Conservation (phyloP, 2,329 filamentous ascomycete genomes). For the Pseudogymnoascus sp. region DNA sequence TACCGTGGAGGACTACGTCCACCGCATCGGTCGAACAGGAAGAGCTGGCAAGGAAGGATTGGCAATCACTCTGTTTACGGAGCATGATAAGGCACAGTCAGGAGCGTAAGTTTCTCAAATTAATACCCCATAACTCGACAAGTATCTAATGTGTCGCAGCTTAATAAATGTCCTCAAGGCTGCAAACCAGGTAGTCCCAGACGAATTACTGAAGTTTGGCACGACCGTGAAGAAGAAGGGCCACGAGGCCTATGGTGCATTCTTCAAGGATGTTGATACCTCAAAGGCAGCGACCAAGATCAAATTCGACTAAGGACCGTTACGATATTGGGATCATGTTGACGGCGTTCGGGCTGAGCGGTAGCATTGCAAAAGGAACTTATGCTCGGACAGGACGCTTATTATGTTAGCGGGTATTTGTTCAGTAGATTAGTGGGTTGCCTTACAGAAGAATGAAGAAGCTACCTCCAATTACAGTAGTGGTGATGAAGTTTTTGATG, state of each 20-base stretch:
- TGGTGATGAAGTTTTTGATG: background rate
- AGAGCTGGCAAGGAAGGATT: constrained; percentile 82
- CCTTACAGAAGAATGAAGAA: constrained; percentile 17
- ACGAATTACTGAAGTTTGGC: constrained; percentile 87
- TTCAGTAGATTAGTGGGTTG: constrained; percentile 24
- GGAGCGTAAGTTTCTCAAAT: constrained; percentile 58
- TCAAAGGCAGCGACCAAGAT: constrained; percentile 85
- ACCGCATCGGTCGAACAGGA: constrained; percentile 91
- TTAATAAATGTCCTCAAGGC: constrained; percentile 90
- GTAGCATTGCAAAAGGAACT: constrained; percentile 44
- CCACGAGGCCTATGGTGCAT: constrained; percentile 89
- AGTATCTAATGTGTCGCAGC: constrained; percentile 32
- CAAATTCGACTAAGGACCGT: constrained; percentile 58
- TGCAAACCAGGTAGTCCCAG: constrained; percentile 85
- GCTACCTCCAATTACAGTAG: constrained; percentile 1
- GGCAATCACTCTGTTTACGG: constrained; percentile 89
- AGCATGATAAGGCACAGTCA: constrained; percentile 86
- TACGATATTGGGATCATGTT: constrained; percentile 21
- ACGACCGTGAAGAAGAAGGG: constrained; percentile 99
- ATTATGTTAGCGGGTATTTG: constrained; percentile 14
- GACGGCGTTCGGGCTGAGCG: constrained; percentile 26
- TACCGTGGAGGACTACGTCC: constrained; percentile 95
- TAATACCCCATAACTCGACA: background rate
- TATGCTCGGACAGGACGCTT: constrained; percentile 46
- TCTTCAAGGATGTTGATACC: constrained; percentile 83